Percentiles rank a stretch among this genome's conserved stretches.
phyloP scores from a whole-genome alignment of 371 early-diverging fungal species.

The Furculomyces boomerangus region DNA sequence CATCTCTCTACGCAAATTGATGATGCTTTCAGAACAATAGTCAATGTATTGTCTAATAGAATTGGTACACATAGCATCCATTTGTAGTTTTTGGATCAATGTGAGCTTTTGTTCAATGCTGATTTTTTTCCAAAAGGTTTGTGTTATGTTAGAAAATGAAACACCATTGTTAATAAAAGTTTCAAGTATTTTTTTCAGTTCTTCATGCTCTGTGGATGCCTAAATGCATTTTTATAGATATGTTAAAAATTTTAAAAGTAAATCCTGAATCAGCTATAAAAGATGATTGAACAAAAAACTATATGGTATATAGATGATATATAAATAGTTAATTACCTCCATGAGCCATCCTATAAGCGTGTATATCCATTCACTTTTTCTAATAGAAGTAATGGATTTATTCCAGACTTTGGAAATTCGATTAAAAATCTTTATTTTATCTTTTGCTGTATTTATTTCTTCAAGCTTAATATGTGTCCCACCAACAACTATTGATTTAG shows the following conservation, averaged over 20 bases:
- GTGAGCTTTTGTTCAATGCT: constrained; percentile 6
- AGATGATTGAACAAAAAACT: constrained; percentile 13
- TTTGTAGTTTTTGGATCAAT: constrained; percentile 15
- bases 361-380: constrained; percentile 7
- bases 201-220: neutral
- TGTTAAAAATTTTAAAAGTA: constrained; percentile 1
- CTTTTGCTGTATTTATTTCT: neutral
- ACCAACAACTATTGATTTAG: neutral
- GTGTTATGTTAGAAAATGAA: neutral
- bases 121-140: neutral
- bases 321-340: constrained; percentile 3
- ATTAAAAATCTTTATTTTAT: neutral
- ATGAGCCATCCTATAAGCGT: constrained; percentile 14
- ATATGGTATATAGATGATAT: neutral
- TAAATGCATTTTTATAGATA: neutral
- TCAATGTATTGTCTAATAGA: constrained; percentile 40
- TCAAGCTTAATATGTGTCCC: neutral
- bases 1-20: constrained; percentile 37
- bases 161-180: neutral
- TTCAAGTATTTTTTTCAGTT: neutral
- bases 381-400: neutral
- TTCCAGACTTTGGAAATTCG: constrained; percentile 6
- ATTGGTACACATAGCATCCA: constrained; percentile 13
- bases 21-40: constrained; percentile 40
- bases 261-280: constrained; percentile 3